These are phyloP conservation scores for Calonectria pauciramosa DNA, from an alignment of 2,329 filamentous ascomycete genomes.

Conservation along the genomic window DNA sequence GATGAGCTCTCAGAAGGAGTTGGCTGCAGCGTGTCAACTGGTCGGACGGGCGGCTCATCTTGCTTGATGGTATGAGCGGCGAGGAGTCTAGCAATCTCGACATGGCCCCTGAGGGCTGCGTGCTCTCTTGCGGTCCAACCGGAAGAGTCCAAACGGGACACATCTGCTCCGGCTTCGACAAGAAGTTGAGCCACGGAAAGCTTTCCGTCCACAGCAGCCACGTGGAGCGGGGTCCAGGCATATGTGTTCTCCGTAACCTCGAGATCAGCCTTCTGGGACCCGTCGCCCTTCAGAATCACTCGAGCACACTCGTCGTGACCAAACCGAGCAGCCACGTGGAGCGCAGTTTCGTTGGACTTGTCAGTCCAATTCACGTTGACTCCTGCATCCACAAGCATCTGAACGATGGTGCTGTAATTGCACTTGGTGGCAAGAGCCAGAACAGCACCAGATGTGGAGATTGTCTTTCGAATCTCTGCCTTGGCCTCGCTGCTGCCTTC, in stretches of 20 bases:
- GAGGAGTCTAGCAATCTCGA: conserved; percentile 81
- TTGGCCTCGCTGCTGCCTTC: conserved; percentile 74
- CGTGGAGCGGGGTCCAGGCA: conserved; percentile 95
- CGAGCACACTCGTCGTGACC: conserved; percentile 86
- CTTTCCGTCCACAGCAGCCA: conserved; percentile 91
- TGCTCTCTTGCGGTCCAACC: conserved; percentile 97
- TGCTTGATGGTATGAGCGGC: conserved; percentile 61
- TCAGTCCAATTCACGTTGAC: conserved; percentile 96
- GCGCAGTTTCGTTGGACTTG: conserved; percentile 87
- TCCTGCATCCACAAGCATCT: conserved; percentile 88
- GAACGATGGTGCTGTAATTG: conserved; percentile 87
- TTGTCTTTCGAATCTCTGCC: conserved; percentile 74
- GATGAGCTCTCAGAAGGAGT: conserved; percentile 66
- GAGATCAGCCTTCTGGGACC: conserved; percentile 79
- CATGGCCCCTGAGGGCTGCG: conserved; percentile 88
- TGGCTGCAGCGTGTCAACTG: conserved; percentile 39
- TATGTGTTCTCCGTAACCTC: conserved; percentile 87
- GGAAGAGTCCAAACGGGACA: conserved; percentile 83
- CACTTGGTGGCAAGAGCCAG: conserved; percentile 89
- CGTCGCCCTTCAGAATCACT: conserved; percentile 79
- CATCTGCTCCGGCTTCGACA: conserved; percentile 81
- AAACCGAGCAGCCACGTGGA: conserved; percentile 92
- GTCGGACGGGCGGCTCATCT: conserved; percentile 41
- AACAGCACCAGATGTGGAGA: conserved; percentile 88
- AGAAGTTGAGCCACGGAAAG: conserved; percentile 81